Conservation (phyloP, 2,329 filamentous ascomycete species). For the Neofusicoccum ribis region DNA sequence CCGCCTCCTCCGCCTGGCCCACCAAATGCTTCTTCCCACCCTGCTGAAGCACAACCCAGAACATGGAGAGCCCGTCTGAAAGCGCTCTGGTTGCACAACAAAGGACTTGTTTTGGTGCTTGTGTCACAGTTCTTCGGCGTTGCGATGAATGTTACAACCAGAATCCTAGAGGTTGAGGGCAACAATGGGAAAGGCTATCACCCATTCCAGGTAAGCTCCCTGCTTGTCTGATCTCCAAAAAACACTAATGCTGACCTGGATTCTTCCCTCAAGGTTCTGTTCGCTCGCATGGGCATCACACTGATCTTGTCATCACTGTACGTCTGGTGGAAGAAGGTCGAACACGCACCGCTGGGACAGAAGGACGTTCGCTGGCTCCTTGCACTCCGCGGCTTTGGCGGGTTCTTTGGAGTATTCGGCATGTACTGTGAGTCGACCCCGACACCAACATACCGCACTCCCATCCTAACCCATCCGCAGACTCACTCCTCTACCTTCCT, state of each 20-base stretch:
- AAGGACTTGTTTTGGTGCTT: slow-evolving; percentile 72
- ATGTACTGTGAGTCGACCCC: slow-evolving; percentile 58
- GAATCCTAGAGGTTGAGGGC: slow-evolving; percentile 69
- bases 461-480: slow-evolving; percentile 33
- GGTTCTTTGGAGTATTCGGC: slow-evolving; percentile 76
- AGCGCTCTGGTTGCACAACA: slow-evolving; percentile 63
- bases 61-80: background rate
- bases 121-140: slow-evolving; percentile 78
- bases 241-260: background rate
- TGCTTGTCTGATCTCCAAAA: no score
- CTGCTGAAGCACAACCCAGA: background rate
- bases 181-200: slow-evolving; percentile 69
- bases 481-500: slow-evolving; percentile 74
- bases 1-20: background rate
- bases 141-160: slow-evolving; percentile 80
- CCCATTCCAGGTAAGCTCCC: slow-evolving; percentile 64
- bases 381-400: slow-evolving; percentile 65
- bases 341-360: slow-evolving; percentile 69
- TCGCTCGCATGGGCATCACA: slow-evolving; percentile 76
- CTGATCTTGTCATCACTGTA: slow-evolving; percentile 65
- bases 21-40: background rate
- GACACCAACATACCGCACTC: slow-evolving; percentile 32
- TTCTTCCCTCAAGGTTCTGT: slow-evolving; percentile 60
- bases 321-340: slow-evolving; percentile 70
- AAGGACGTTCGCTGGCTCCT: slow-evolving; percentile 68